phyloP scores from a whole-genome alignment of 352 stramenopile species.

The Phytopythium montanum region DNA sequence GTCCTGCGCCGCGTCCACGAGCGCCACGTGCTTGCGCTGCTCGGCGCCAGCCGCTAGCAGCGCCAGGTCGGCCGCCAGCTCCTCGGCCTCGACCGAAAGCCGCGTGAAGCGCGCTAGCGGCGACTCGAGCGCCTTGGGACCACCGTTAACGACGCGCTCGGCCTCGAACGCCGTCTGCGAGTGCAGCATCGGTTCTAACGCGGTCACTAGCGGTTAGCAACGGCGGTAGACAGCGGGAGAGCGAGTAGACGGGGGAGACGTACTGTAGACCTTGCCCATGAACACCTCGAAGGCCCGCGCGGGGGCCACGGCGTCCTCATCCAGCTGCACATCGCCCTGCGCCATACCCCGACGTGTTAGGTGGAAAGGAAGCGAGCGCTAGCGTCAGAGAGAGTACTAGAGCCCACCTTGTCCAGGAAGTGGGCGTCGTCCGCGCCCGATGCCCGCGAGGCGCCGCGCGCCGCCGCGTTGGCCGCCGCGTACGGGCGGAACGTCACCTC shows the following conservation, averaged over 20 bases:
- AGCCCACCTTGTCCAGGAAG: slow-evolving; percentile 58
- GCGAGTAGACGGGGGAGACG: slow-evolving; percentile 10
- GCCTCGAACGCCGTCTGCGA: slow-evolving; percentile 57
- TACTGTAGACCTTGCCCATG: slow-evolving; percentile 85
- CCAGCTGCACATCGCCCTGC: slow-evolving; percentile 57
- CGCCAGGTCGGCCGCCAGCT: slow-evolving; percentile 60
- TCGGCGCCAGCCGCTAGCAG: slow-evolving; percentile 38
- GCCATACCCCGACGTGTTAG: not conserved
- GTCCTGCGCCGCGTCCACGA: slow-evolving; percentile 63
- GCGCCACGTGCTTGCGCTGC: slow-evolving; percentile 41
- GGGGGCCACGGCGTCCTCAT: slow-evolving; percentile 45
- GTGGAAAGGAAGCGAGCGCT: not conserved
- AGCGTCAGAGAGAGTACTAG: too few species aligned
- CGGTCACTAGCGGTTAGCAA: too few species aligned
- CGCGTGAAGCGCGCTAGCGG: slow-evolving; percentile 68
- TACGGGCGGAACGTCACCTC: slow-evolving; percentile 64
- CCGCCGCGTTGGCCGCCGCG: slow-evolving; percentile 28
- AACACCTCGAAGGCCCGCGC: slow-evolving; percentile 70
- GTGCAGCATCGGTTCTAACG: slow-evolving; percentile 38
- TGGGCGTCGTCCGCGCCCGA: slow-evolving; percentile 33
- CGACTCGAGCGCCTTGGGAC: slow-evolving; percentile 41
- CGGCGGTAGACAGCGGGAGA: too few species aligned
- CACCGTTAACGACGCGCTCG: slow-evolving; percentile 12
- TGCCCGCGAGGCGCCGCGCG: slow-evolving; percentile 10
- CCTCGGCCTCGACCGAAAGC: slow-evolving; percentile 63